These are phyloP conservation scores for Antitrichia curtipendula DNA, from an alignment of 225 moss, liverwort and hornwort species.

Conservation along the genomic window DNA sequence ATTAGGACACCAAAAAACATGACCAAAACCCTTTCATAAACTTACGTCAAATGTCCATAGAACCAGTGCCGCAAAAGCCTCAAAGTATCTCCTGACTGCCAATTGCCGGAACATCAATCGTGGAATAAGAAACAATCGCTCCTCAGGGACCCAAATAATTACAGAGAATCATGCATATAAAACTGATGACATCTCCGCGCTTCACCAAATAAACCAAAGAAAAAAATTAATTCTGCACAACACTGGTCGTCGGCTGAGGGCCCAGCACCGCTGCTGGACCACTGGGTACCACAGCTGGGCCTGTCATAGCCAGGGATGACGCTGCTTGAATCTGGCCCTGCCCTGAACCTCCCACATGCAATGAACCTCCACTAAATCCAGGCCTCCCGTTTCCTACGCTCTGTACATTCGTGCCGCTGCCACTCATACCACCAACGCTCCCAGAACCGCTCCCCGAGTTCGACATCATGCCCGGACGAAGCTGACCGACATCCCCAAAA, in stretches of 20 bases:
- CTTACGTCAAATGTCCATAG: not conserved
- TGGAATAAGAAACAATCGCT: not conserved
- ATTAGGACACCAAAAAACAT: no score
- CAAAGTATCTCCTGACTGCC: not conserved
- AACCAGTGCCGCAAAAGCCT: not conserved
- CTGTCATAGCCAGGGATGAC: constrained; percentile 4
- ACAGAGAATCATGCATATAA: not conserved
- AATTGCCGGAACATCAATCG: not conserved
- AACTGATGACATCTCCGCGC: not conserved
- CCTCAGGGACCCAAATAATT: not conserved
- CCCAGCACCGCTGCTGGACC: constrained; percentile 3
- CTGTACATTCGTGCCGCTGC: constrained; percentile 21
- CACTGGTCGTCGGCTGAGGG: not conserved
- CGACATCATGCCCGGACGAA: constrained; percentile 7
- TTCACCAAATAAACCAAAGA: not conserved
- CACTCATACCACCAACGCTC: not conserved
- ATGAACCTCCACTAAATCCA: not conserved
- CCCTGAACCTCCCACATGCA: constrained; percentile 7
- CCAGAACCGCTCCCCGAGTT: not conserved
- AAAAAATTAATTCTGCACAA: not conserved
- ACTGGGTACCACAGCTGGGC: not conserved
- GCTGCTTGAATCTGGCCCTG: constrained; percentile 3
- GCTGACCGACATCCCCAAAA: constrained; percentile 14
- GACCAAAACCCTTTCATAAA: no score
- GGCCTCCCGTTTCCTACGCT: constrained; percentile 21